Conservation (phyloP, 148 eudicot genomes). For the Rhododendron henanense region DNA sequence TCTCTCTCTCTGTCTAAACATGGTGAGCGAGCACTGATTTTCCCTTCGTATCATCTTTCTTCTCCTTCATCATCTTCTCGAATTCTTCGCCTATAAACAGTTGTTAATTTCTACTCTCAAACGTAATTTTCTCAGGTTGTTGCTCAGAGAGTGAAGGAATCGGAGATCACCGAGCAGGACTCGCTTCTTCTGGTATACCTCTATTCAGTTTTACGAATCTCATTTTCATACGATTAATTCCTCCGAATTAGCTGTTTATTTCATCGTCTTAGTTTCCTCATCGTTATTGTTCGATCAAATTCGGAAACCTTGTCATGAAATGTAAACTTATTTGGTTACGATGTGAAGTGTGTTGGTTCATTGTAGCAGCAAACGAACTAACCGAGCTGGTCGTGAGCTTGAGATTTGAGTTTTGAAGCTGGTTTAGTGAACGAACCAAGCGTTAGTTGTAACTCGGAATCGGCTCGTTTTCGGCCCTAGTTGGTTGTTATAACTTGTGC, state of each 20-base stretch:
- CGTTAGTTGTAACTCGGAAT: background rate
- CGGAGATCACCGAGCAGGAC: constrained; percentile 87
- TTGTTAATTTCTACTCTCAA: background rate
- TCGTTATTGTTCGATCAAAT: background rate
- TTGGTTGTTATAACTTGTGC: background rate
- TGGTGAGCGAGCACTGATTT: constrained; percentile 2
- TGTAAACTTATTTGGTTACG: background rate
- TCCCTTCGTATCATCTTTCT: background rate
- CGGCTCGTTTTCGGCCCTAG: too few relatives aligned
- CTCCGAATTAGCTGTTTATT: background rate
- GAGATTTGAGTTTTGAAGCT: background rate
- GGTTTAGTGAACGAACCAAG: background rate
- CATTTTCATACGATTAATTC: background rate
- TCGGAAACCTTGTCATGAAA: background rate
- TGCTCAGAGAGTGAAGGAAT: constrained; percentile 71
- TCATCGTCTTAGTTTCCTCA: background rate
- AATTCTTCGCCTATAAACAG: background rate
- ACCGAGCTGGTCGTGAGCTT: background rate
- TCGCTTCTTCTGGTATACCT: constrained; percentile 71
- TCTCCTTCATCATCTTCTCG: background rate
- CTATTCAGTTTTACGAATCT: background rate
- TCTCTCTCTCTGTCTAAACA: background rate
- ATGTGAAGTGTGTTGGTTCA: too few relatives aligned
- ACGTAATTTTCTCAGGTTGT: constrained; percentile 43
- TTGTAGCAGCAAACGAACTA: too few relatives aligned